A percentile compares a stretch with the other conserved stretches of the same genome.
These are phyloP conservation scores for Cinnamomum chago DNA, from an alignment of 164 flowering plant genomes.

Conservation along the genomic window DNA sequence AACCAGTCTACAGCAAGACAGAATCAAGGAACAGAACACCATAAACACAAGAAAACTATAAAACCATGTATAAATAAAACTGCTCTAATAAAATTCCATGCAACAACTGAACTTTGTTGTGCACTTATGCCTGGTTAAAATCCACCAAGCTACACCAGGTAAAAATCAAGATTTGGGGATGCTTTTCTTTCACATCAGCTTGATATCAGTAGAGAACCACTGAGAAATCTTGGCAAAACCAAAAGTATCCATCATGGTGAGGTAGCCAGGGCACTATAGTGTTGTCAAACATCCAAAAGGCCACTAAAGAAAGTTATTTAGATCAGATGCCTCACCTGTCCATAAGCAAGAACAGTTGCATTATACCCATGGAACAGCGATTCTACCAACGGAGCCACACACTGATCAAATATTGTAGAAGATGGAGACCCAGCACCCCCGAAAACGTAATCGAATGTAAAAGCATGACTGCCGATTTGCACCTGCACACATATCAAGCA, in stretches of 20 bases:
- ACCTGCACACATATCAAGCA: slow-evolving; percentile 40
- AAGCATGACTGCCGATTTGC: slow-evolving; percentile 83
- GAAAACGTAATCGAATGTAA: slow-evolving; percentile 80
- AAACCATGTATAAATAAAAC: neutral
- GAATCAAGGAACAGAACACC: neutral
- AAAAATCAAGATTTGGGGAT: neutral
- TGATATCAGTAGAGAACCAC: no score
- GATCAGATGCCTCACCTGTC: slow-evolving; percentile 54
- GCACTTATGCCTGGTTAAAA: no score
- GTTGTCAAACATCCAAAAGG: neutral
- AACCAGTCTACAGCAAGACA: slow-evolving; percentile 69
- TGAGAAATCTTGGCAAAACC: neutral
- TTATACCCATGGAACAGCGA: slow-evolving; percentile 84
- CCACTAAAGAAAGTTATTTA: neutral
- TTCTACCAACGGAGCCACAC: slow-evolving; percentile 84
- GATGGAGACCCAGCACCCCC: slow-evolving; percentile 51
- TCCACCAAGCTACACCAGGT: no score
- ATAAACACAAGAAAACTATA: neutral
- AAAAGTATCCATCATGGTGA: neutral
- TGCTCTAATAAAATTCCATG: neutral
- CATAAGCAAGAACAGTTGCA: slow-evolving; percentile 96
- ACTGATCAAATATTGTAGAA: slow-evolving; percentile 45
- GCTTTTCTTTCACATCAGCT: no score
- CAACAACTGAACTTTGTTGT: neutral
- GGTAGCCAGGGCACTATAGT: neutral